Evolutionary conservation across 148 eudicot species (phyloP).

Genomic region (Rheum nobile): DNA sequence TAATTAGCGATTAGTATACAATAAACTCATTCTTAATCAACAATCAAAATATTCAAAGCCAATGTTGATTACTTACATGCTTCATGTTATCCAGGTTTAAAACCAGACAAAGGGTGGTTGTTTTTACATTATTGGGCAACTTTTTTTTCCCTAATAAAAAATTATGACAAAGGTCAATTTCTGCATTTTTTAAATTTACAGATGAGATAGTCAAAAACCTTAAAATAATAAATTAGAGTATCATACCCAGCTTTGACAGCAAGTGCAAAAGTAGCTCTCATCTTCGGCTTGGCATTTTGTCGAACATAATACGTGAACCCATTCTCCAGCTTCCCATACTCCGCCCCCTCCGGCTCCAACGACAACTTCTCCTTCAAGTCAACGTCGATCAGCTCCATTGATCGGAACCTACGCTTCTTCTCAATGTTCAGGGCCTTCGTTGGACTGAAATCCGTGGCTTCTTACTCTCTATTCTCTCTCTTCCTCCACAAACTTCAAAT

Average conservation of each 20-base stretch:
- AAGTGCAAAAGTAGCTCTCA: slow-evolving; percentile 77
- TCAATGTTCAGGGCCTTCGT: background rate
- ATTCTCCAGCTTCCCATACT: slow-evolving; percentile 44
- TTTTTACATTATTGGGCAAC: too few species aligned
- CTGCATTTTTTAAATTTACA: too few species aligned
- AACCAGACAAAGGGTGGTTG: too few species aligned
- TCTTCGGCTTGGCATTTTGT: slow-evolving; percentile 52
- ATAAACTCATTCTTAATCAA: too few species aligned
- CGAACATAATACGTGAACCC: slow-evolving; percentile 69
- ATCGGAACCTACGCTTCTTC: background rate
- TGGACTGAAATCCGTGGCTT: background rate
- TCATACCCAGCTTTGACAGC: slow-evolving; percentile 57
- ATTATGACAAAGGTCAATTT: too few species aligned
- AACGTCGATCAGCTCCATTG: slow-evolving; percentile 9
- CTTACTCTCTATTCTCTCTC: background rate
- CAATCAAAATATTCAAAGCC: background rate
- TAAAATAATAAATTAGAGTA: too few species aligned
- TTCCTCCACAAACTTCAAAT: background rate
- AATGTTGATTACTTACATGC: too few species aligned
- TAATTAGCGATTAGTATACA: too few species aligned
- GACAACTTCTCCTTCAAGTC: slow-evolving; percentile 27
- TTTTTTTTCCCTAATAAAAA: too few species aligned
- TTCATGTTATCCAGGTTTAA: too few species aligned
- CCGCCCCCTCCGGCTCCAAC: slow-evolving; percentile 44
- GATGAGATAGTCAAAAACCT: too few species aligned